Base-by-base conservation (phyloP, 2,329 filamentous ascomycete species). In the Penicillium italicum region DNA sequence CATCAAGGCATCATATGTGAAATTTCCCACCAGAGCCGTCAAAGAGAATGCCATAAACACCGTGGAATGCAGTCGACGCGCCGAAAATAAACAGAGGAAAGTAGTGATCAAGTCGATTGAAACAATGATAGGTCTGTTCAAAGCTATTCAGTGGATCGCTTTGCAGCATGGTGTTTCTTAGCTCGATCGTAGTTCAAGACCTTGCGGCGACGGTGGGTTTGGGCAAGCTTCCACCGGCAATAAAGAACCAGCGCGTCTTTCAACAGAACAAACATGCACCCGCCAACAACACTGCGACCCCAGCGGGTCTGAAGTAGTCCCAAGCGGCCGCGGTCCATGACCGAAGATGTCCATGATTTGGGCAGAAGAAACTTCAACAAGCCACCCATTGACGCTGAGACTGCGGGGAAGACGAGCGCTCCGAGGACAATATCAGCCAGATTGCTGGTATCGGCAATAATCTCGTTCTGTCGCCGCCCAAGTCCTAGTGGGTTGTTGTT, bases 231-330 rank as follows among this genome's bases (percentile, higher is more conserved):
- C 74, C 77, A 80, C 54, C 77, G 73, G 47, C 76, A 84, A 65
- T 87, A 87, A 2, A 87, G 72, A 63, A 84, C 74, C 33, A 87
- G 65, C 7, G 81, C 82, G 70, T 87, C 85, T 72, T 93, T 94
- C 50, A 96, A 73, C 10, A 96, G 86, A 16, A 97, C 86, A 66
- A 93, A 96, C 20, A 96, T 75, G 69, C 90, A 94, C 0, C 94
- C 94, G 1, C 94, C 94, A 1, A 94, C 82, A 3, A 99, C 79
- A 66, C 90, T 97, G 53, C 94, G 82, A 1, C 91, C 94, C 91
- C 94, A 97, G 56, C 87, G 85, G 63, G 89, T 84, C 68, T 94
- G 89, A 31, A 99, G 72, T 26, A 97, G 78, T 0, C 89, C 87
- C 0, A 83, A 83, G 3, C 82, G 77, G 34, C 78, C 70, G 30